Base-by-base conservation (phyloP, 2,329 filamentous ascomycete species). In the Fusarium begoniae region DNA sequence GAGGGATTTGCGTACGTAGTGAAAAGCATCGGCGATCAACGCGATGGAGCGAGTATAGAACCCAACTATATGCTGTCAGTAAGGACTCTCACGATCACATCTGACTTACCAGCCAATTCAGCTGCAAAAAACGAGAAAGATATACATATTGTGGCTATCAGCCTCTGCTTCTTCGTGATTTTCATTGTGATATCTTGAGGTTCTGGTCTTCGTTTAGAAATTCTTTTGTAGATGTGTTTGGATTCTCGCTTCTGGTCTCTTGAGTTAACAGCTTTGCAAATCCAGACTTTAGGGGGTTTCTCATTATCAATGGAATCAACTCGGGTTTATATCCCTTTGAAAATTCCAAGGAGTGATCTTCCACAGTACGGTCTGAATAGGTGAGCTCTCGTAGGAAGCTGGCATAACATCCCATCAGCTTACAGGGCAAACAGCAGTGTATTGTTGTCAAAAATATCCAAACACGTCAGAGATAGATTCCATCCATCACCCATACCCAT, bases 11-110 rank as follows among this genome's bases (percentile, higher is more conserved):
- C 40, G n/a, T 41, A 78, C 88, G 79, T 94, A 94, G 79, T 95
- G 93, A 75, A 95, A 94, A 3, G 93, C 92, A 85, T 95, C 93
- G 35, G 93, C 92, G 32, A 95, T 85, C 6, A 95, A 84, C 2
- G 92, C 92, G 17, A 95, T 85, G 2, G 93, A 94, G 59, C 86
- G 86, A 3, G 93, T 94, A 69, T 90, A 90, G 76, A 93, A 92
- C 5, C 91, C 91, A 67, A 92, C 89, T 89, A 30, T 32, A 37
- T 20, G 12, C 8, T 28, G 35, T 74, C 60, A 70, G 41, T 30
- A 8, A 14, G 18, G 8, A 13, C 37, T 8, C 10, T n/a, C 7
- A 20, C 26, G 6, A 41, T 41, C 20, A 32, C 22, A 3, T 18
- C 15, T 22, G 40, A 76, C 82, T 35, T 60, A 88, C 88, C 84